Conservation (phyloP, 257 asterid genomes). For the Primulina eburnea region DNA sequence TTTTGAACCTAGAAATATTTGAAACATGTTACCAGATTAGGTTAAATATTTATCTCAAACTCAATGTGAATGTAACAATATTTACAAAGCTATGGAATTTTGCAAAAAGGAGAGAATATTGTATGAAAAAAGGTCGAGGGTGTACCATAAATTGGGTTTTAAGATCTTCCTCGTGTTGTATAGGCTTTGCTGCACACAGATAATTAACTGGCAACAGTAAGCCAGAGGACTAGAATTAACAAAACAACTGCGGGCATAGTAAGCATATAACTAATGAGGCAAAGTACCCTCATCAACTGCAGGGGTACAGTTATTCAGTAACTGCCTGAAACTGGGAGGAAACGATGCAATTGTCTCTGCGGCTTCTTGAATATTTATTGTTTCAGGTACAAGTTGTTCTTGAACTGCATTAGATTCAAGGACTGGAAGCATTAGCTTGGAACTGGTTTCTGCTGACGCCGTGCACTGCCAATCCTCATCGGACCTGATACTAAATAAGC, state of each 20-base stretch:
- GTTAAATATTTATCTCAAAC: neutral
- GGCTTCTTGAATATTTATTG: conserved; percentile 28
- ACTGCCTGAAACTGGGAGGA: conserved; percentile 83
- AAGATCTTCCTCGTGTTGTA: conserved; percentile 34
- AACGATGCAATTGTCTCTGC: conserved; percentile 36
- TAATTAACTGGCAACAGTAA: conserved; percentile 22
- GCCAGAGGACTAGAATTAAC: conserved; percentile 13
- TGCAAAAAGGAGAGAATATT: conserved; percentile 9
- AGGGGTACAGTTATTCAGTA: conserved; percentile 61
- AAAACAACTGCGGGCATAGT: conserved; percentile 1
- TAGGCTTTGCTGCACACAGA: conserved; percentile 40
- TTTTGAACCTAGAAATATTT: neutral
- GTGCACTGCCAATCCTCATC: conserved; percentile 30
- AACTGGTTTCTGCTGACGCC: conserved; percentile 38
- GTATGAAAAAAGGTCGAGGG: conserved; percentile 11
- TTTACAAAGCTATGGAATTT: conserved; percentile 6
- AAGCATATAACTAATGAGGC: conserved; percentile 6
- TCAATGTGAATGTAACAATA: neutral
- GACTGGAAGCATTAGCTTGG: conserved; percentile 36
- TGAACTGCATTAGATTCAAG: conserved; percentile 31
- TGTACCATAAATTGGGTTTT: conserved; percentile 66
- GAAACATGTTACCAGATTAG: neutral
- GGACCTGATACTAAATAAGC: conserved; percentile 37
- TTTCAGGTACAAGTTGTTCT: conserved; percentile 36
- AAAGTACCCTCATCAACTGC: conserved; percentile 43